Evolutionary conservation across 2,329 filamentous ascomycete genomes (phyloP).

Genomic region (Pseudogymnoascus sp.): DNA sequence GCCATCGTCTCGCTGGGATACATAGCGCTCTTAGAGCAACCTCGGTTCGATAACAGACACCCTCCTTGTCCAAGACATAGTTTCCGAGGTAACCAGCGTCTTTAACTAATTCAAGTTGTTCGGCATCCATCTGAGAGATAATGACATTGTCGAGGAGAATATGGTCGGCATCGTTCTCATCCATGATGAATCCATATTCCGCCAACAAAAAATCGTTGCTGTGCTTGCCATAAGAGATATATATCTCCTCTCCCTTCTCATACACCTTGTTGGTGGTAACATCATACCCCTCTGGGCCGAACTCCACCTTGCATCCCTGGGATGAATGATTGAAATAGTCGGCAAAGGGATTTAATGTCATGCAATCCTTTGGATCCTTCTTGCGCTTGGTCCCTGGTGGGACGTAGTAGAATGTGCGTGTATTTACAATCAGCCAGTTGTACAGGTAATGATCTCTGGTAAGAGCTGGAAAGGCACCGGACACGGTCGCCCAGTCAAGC

Average conservation of each 20-base stretch:
- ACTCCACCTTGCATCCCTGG: conserved; percentile 45
- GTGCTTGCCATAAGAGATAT: conserved; percentile 63
- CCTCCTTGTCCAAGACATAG: conserved; percentile 44
- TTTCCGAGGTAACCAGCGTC: conserved; percentile 42
- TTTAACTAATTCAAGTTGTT: conserved; percentile 35
- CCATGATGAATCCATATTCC: conserved; percentile 45
- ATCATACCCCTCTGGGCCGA: conserved; percentile 44
- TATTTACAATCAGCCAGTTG: conserved; percentile 54
- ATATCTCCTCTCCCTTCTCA: conserved; percentile 54
- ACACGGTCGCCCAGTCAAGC: conserved; percentile 42
- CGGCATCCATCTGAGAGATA: conserved; percentile 18
- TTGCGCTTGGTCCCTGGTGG: conserved; percentile 31
- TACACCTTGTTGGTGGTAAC: conserved; percentile 47
- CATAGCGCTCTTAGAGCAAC: conserved; percentile 41
- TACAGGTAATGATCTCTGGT: conserved; percentile 40
- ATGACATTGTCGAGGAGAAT: conserved; percentile 25
- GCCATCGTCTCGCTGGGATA: conserved; percentile 36
- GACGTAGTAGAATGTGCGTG: conserved; percentile 54
- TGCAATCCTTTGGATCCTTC: conserved; percentile 47
- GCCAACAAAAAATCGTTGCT: conserved; percentile 65
- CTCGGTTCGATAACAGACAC: conserved; percentile 49
- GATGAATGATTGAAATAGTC: conserved; percentile 62
- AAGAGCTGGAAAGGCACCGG: conserved; percentile 35
- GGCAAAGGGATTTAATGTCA: conserved; percentile 64
- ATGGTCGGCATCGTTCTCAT: conserved; percentile 20